Base-by-base conservation (phyloP, 768 basidiomycete genomes). In the Boletus coccyginus region DNA sequence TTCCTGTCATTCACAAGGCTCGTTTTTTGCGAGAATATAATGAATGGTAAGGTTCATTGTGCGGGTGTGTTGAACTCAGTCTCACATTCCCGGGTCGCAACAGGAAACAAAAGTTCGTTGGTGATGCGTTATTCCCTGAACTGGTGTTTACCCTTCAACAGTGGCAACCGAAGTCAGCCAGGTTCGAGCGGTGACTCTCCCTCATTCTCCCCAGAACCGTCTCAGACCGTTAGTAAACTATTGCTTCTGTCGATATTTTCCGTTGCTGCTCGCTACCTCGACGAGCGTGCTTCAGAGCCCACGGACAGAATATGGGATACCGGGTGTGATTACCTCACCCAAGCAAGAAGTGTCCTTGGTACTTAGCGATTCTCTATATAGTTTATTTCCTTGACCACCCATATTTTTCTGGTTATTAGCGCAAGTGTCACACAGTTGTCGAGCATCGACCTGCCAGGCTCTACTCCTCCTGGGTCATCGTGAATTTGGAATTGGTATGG, bases 171-270 rank as follows among this genome's bases (percentile, higher is more conserved):
- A 74, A 52, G 75, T 72, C 60, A 79, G 14, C 64, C 55, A 16
- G 51, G 57, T 29, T 46, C 58, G 19, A 60, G 53, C 7, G 17
- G 46, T 7, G 29, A 36, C 39, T 55, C 70, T 13, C 51, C 63
- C 16, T 57, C 55, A 12, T 51, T 59, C 27, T 19, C 53, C 21
- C 61, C 79, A 11, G 84, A 86, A 59, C 74, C 80, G 11, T 79
- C 84, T 19, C 88, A 89, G 65, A 80, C 79, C 64, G 69, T 86
- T 19, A 86, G 88, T 3, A 83, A 84, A 43, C 72, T 94, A 32
- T 70, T 94, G 10, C 78, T 95, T 14, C 74, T 94, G 27, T 81
- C 89, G 2, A 92, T 95, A 71, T 92, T 93, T 66, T 80, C 93
- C 10, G 80, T 92, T 50, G 83, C 92, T 40, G 87, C 90, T 12